A percentile compares a stretch with the other conserved stretches of the same genome.
These are phyloP conservation scores for Xylaria scruposa DNA, from an alignment of 495 filamentous ascomycete genomes.

Conservation along the genomic window DNA sequence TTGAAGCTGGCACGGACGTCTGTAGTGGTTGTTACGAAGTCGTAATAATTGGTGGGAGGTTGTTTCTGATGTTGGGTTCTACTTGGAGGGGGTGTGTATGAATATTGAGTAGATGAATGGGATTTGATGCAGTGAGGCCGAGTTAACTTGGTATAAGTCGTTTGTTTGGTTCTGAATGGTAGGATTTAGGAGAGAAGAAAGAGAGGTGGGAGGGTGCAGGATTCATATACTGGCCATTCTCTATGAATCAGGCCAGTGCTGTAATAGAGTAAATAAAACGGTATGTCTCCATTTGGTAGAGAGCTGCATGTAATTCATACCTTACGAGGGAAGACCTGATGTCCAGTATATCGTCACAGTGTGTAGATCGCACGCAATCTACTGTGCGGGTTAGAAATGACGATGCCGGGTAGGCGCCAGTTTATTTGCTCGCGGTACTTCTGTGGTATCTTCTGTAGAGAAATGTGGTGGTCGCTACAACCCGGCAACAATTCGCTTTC, in stretches of 20 bases:
- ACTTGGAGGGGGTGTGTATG: neutral
- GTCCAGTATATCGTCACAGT: constrained; percentile 16
- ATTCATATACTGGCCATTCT: constrained; percentile 19
- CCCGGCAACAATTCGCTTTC: neutral
- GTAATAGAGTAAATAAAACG: neutral
- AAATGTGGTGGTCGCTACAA: neutral
- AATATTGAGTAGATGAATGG: neutral
- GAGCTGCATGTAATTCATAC: neutral
- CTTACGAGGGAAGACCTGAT: neutral
- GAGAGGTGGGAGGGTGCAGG: constrained; percentile 16
- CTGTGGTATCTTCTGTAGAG: neutral
- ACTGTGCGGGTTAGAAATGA: constrained; percentile 22
- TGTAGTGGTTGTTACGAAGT: neutral
- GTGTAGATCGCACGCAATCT: neutral
- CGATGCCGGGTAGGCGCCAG: neutral
- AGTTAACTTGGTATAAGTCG: neutral
- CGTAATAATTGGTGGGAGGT: constrained; percentile 4
- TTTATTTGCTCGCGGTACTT: neutral
- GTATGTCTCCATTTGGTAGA: neutral
- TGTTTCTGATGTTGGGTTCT: constrained; percentile 9
- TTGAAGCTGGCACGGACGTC: neutral
- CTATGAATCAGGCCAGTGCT: neutral
- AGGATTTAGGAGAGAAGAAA: constrained; percentile 4
- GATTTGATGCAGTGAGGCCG: constrained; percentile 5
- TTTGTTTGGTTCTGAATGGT: constrained; percentile 14